Evolutionary conservation across 2,329 filamentous ascomycete species (phyloP).

Genomic region (Arthrobotrys sphaeroides): DNA sequence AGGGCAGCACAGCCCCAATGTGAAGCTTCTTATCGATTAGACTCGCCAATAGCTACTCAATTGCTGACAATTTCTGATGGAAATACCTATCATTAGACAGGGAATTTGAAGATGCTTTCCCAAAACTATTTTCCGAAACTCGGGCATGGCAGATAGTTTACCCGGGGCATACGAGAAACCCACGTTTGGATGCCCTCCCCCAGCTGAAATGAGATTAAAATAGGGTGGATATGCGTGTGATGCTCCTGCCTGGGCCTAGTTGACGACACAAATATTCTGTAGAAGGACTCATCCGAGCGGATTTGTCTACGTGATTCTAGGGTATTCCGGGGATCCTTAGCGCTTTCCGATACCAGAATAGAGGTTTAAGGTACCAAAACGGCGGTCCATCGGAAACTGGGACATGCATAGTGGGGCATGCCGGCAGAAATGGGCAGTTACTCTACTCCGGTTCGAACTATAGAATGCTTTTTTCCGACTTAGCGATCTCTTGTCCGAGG

Average conservation of each 20-base stretch:
- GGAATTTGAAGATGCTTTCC: conserved; percentile 3
- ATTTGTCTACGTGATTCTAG: not conserved
- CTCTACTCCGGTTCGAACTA: conserved; percentile 3
- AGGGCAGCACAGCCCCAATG: conserved; percentile 31
- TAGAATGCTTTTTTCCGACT: conserved; percentile 2
- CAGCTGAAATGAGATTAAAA: conserved; percentile 48
- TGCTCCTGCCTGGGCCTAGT: conserved; percentile 12
- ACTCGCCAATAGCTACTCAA: not conserved
- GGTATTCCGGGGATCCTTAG: not conserved
- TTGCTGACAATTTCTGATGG: conserved; percentile 14
- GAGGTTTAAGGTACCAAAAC: conserved; percentile 16
- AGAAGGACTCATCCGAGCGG: not conserved
- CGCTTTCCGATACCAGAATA: conserved; percentile 7
- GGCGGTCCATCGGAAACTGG: not conserved
- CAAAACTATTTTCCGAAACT: conserved; percentile 14
- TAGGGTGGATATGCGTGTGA: conserved; percentile 26
- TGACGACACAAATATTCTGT: not conserved
- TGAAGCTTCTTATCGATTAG: conserved; percentile 50
- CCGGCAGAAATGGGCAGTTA: conserved; percentile 10
- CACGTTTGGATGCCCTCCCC: not conserved
- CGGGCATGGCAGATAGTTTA: conserved; percentile 12
- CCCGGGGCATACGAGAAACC: conserved; percentile 13
- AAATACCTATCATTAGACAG: conserved; percentile 10
- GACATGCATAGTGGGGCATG: not conserved
- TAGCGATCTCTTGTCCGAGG: not conserved